These are phyloP conservation scores for Quercus bicolor DNA, from an alignment of 306 rosid genomes.

Conservation along the genomic window DNA sequence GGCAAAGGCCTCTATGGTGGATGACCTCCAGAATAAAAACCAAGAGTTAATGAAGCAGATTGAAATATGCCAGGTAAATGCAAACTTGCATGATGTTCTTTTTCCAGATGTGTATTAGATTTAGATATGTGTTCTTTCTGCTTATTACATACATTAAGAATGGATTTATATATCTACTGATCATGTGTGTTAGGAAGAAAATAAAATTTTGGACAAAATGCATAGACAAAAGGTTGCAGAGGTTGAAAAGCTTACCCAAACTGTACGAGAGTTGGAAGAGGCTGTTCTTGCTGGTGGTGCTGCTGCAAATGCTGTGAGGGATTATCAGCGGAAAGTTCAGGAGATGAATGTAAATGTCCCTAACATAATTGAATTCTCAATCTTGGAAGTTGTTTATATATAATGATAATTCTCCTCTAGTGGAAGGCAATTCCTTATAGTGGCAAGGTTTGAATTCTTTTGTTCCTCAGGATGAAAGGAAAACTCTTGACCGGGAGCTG, in stretches of 20 bases:
- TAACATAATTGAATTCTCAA: constrained; percentile 10
- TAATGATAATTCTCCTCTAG: constrained; percentile 12
- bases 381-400: constrained; percentile 11
- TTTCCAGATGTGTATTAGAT: not conserved
- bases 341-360: constrained; percentile 88
- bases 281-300: constrained; percentile 99
- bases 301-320: constrained; percentile 99
- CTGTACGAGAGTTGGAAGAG: constrained; percentile 98
- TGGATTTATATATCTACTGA: constrained; percentile 18
- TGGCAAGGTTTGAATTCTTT: constrained; percentile 20
- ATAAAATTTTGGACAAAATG: constrained; percentile 97
- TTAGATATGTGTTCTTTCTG: constrained; percentile 4
- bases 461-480: constrained; percentile 81
- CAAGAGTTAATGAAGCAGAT: constrained; percentile 96
- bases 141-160: constrained; percentile 4
- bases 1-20: constrained; percentile 99
- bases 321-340: constrained; percentile 96
- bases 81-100: constrained; percentile 1
- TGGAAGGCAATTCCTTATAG: constrained; percentile 13
- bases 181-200: constrained; percentile 74
- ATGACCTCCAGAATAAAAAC: constrained; percentile 97
- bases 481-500: constrained; percentile 95
- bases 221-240: constrained; percentile 97
- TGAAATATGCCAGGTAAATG: constrained; percentile 94
- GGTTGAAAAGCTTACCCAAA: constrained; percentile 98